Evolutionary conservation across 2,329 filamentous ascomycete species (phyloP).

Genomic region (Clonostachys rosea): DNA sequence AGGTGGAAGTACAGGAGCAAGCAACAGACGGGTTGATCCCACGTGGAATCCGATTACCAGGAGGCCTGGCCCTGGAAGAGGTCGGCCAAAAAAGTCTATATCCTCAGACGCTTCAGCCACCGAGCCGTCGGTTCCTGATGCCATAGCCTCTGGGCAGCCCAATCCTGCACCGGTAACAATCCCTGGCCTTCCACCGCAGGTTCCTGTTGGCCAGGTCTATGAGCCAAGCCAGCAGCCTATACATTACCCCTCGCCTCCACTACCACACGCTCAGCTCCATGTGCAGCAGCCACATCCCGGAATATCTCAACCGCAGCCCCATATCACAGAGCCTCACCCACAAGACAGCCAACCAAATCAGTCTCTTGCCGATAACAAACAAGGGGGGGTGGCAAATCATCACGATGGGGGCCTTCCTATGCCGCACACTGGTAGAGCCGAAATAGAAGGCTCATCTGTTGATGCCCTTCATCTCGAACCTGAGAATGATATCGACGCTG

Average conservation of each 20-base stretch:
- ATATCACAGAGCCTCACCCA: too few species aligned
- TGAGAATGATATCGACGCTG: conserved; percentile 1
- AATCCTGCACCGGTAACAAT: background rate
- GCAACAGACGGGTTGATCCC: conserved; percentile 38
- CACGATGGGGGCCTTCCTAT: too few species aligned
- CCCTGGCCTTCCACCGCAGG: background rate
- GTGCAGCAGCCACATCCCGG: background rate
- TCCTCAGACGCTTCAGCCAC: background rate
- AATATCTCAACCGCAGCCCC: background rate
- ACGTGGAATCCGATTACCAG: conserved; percentile 55
- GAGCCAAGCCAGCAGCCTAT: too few species aligned
- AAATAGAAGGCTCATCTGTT: too few species aligned
- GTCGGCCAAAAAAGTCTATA: conserved; percentile 40
- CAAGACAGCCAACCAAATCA: too few species aligned
- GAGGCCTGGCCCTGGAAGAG: conserved; percentile 52
- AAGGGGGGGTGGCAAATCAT: too few species aligned
- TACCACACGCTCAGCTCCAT: background rate
- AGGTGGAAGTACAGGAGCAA: conserved; percentile 24
- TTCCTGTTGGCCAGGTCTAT: too few species aligned
- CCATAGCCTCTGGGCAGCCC: background rate
- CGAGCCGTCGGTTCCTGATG: background rate
- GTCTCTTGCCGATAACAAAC: too few species aligned
- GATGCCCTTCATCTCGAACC: background rate
- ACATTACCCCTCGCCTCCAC: too few species aligned
- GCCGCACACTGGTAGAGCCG: too few species aligned